Conservation (phyloP, 1,284 basidiomycete species). For the Fomitopsis schrenkii region DNA sequence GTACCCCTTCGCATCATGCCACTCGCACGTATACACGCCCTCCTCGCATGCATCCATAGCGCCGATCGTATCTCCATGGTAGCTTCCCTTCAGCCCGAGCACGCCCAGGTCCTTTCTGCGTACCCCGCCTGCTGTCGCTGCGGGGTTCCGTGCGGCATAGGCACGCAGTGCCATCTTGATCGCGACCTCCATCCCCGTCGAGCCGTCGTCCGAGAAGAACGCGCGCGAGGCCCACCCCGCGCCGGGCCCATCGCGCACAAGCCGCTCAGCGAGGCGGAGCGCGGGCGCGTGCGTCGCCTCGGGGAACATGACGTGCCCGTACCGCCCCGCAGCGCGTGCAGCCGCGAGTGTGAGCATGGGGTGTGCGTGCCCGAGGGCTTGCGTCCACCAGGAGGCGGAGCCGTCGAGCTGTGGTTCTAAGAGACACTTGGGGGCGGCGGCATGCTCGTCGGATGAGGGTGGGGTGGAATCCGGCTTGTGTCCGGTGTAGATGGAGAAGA, state of each 20-base stretch:
- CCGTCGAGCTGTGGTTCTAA: slow-evolving; percentile 81
- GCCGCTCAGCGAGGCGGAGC: slow-evolving; percentile 69
- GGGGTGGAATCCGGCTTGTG: slow-evolving; percentile 8
- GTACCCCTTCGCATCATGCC: slow-evolving; percentile 90
- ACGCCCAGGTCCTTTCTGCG: slow-evolving; percentile 71
- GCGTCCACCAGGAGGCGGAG: slow-evolving; percentile 99
- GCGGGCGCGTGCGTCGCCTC: slow-evolving; percentile 86
- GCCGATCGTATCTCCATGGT: slow-evolving; percentile 98
- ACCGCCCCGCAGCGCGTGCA: slow-evolving; percentile 86
- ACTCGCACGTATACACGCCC: slow-evolving; percentile 93
- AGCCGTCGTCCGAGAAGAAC: slow-evolving; percentile 94
- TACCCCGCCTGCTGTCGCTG: slow-evolving; percentile 22
- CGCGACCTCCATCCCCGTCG: slow-evolving; percentile 94
- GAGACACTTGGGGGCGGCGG: not conserved
- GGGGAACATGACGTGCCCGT: slow-evolving; percentile 97
- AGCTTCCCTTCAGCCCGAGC: slow-evolving; percentile 88
- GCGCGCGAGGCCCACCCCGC: slow-evolving; percentile 88
- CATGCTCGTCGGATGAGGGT: not conserved
- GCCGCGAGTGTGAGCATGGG: slow-evolving; percentile 82
- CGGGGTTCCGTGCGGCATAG: slow-evolving; percentile 47
- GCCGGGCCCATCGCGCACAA: slow-evolving; percentile 71
- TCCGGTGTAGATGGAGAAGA: slow-evolving; percentile 69
- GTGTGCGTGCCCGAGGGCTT: slow-evolving; percentile 84
- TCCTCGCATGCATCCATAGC: slow-evolving; percentile 95
- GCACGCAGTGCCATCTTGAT: slow-evolving; percentile 95